Evolutionary conservation across 2,329 filamentous ascomycete genomes (phyloP).

Genomic region (Capronia coronata): DNA sequence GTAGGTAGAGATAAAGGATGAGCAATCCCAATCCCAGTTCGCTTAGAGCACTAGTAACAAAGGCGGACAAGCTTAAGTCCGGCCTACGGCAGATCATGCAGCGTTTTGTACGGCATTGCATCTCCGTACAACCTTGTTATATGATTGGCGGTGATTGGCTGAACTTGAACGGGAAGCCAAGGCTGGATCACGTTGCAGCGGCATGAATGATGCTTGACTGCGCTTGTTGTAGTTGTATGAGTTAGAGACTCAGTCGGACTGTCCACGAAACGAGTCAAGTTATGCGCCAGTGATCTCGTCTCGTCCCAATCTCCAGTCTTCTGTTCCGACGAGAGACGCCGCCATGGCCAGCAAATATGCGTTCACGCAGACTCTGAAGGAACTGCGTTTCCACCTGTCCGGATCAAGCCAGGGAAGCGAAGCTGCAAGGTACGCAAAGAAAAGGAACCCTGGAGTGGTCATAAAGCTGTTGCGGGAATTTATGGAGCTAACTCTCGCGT

Average conservation of each 20-base stretch:
- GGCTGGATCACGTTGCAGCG: background rate
- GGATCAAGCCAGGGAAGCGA: conserved; percentile 88
- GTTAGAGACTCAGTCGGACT: background rate
- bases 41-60: background rate
- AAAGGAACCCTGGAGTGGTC: too few species aligned
- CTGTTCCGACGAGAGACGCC: conserved; percentile 13
- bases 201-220: background rate
- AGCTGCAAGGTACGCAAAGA: conserved; percentile 66
- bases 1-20: conserved; percentile 1
- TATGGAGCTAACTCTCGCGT: too few species aligned
- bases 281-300: background rate
- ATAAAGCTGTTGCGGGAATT: too few species aligned
- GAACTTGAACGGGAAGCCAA: background rate
- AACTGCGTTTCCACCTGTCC: conserved; percentile 96
- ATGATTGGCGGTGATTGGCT: background rate
- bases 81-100: background rate
- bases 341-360: conserved; percentile 88
- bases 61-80: background rate
- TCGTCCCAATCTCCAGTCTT: background rate
- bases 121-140: too few species aligned
- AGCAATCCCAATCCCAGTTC: background rate
- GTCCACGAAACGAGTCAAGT: too few species aligned
- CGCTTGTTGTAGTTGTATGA: background rate
- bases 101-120: too few species aligned
- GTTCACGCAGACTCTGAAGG: conserved; percentile 81